Percentiles rank a stretch among this genome's conserved stretches.
phyloP scores from a whole-genome alignment of 2,329 filamentous ascomycete species.

The Podosphaera aphanis region DNA sequence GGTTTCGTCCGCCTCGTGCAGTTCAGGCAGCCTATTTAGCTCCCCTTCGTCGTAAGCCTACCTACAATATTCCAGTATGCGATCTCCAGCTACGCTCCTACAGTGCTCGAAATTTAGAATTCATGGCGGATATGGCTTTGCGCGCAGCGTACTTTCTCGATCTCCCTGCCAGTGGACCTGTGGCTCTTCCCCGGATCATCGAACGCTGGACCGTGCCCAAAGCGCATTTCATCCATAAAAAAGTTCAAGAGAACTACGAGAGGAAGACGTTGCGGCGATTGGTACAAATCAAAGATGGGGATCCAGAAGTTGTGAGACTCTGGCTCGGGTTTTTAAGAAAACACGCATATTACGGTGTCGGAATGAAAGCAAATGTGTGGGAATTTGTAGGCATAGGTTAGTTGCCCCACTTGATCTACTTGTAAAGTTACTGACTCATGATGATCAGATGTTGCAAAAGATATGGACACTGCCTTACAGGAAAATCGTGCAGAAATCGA shows the following conservation, averaged over 20 bases:
- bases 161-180: constrained; percentile 63
- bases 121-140: constrained; percentile 84
- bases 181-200: constrained; percentile 63
- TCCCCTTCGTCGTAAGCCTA: constrained; percentile 51
- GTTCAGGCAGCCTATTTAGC: constrained; percentile 72
- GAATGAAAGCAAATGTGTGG: constrained; percentile 97
- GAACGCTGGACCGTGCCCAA: constrained; percentile 89
- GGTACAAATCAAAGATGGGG: constrained; percentile 80
- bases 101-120: constrained; percentile 70
- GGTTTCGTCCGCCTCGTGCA: constrained; percentile 41
- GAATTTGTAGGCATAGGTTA: constrained; percentile 56
- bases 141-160: constrained; percentile 86
- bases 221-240: constrained; percentile 85
- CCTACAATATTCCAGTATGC: constrained; percentile 62
- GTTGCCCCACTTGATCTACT: constrained; percentile 5
- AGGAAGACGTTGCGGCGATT: constrained; percentile 63
- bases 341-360: constrained; percentile 84
- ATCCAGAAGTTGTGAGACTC: constrained; percentile 67
- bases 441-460: constrained; percentile 24
- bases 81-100: constrained; percentile 86
- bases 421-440: constrained; percentile 4
- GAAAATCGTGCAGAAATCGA: constrained; percentile 22
- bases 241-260: constrained; percentile 94
- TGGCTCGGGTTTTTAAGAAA: constrained; percentile 88
- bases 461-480: constrained; percentile 26